These are phyloP conservation scores for Phytophthora melonis DNA, from an alignment of 352 stramenopile species.

Conservation along the genomic window DNA sequence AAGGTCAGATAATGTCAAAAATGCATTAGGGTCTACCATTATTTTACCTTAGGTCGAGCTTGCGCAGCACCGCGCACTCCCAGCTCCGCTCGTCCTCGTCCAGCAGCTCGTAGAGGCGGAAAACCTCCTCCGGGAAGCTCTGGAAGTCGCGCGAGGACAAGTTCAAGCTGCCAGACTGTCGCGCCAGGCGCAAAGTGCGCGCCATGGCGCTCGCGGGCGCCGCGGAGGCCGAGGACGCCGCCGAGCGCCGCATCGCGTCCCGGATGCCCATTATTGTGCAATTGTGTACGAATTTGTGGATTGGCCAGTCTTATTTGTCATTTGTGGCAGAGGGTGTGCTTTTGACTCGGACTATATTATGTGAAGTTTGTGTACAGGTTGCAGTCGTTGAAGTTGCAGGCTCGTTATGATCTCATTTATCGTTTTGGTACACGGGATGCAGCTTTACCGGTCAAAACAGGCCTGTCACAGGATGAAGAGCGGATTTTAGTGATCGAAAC, in stretches of 20 bases:
- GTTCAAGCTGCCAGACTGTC: conserved; percentile 70
- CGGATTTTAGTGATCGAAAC: neutral
- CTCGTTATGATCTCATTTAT: neutral
- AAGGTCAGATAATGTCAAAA: neutral
- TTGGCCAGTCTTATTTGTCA: neutral
- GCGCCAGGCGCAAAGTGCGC: conserved; percentile 60
- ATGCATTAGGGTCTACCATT: neutral
- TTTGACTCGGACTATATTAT: neutral
- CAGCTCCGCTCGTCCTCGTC: conserved; percentile 78
- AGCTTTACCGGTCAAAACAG: neutral
- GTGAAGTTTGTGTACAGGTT: conserved; percentile 5
- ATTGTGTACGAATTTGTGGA: conserved; percentile 8
- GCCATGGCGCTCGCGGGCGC: conserved; percentile 27
- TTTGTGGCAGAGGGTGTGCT: neutral
- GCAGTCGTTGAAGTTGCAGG: neutral
- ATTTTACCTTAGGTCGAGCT: conserved; percentile 74
- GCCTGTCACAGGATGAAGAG: neutral
- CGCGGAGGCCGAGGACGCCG: conserved; percentile 1
- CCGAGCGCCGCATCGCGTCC: conserved; percentile 48
- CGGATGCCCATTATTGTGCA: conserved; percentile 44
- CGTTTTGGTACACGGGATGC: neutral
- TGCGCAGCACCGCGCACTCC: conserved; percentile 74
- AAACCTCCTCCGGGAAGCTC: conserved; percentile 65
- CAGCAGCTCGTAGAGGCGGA: conserved; percentile 67
- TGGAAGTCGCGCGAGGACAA: conserved; percentile 62